Evolutionary conservation across 75 land plant species (phyloP).

Genomic region (Adiantum capillusveneris): DNA sequence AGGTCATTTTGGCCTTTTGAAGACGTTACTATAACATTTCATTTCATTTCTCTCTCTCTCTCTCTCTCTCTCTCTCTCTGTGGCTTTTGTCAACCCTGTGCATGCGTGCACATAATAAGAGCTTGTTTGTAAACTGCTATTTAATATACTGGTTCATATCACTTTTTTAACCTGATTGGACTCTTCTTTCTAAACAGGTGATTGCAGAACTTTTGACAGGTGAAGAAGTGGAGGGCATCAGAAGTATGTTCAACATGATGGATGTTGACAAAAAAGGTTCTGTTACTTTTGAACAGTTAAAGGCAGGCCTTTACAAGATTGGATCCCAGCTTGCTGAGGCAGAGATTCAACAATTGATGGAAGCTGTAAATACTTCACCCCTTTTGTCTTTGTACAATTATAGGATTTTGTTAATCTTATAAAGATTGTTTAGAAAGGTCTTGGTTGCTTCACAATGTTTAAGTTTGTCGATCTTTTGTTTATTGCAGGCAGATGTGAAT

Average conservation of each 20-base stretch:
- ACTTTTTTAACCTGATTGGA: too few relatives aligned
- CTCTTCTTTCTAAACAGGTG: too few relatives aligned
- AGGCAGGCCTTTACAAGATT: constrained; percentile 30
- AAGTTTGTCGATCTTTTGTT: too few relatives aligned
- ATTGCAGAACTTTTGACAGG: constrained; percentile 45
- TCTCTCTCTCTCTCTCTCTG: too few relatives aligned
- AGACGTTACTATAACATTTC: too few relatives aligned
- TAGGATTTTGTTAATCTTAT: neutral
- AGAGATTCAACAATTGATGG: constrained; percentile 48
- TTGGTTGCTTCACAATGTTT: neutral
- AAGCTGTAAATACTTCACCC: constrained; percentile 35
- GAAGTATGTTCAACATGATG: constrained; percentile 50
- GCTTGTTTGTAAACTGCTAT: too few relatives aligned
- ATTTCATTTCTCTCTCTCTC: too few relatives aligned
- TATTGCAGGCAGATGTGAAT: constrained; percentile 71
- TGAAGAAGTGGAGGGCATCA: constrained; percentile 56
- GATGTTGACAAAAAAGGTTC: constrained; percentile 40
- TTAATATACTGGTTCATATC: too few relatives aligned
- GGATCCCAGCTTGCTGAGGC: constrained; percentile 40
- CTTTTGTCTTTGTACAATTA: too few relatives aligned
- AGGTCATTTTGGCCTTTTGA: too few relatives aligned
- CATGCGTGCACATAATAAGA: too few relatives aligned
- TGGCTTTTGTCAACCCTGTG: too few relatives aligned
- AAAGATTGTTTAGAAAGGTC: neutral
- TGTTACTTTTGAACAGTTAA: constrained; percentile 45